Percentiles rank a stretch among this genome's conserved stretches.
Evolutionary conservation across 1,139 yeast genomes (phyloP).

Genomic region (Debaryomyces sp.): DNA sequence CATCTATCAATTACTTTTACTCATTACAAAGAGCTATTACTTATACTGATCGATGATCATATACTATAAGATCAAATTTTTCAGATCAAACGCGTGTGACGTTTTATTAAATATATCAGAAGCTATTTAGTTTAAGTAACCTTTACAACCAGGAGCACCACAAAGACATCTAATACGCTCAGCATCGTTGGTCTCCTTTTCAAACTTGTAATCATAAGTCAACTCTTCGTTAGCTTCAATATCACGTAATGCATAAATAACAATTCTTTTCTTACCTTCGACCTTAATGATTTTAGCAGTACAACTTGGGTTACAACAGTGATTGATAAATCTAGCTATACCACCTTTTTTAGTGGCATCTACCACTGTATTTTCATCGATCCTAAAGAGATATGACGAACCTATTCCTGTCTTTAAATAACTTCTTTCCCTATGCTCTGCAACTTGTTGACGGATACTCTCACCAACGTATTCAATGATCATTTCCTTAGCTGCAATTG

Average conservation of each 20-base stretch:
- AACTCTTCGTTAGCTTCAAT: constrained; percentile 89
- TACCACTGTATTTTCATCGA: constrained; percentile 91
- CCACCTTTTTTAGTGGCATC: constrained; percentile 99
- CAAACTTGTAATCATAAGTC: constrained; percentile 94
- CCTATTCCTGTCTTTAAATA: constrained; percentile 93
- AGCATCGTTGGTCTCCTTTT: constrained; percentile 85
- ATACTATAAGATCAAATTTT: background rate
- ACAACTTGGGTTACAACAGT: constrained; percentile 96
- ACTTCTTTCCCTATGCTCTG: constrained; percentile 87
- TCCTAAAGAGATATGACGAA: constrained; percentile 86
- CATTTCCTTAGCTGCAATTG: constrained; percentile 94
- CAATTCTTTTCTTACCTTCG: constrained; percentile 92
- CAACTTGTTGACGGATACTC: constrained; percentile 89
- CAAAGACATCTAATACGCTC: constrained; percentile 91
- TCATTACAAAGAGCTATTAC: background rate
- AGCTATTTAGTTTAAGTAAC: constrained; percentile 66
- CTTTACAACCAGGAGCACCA: constrained; percentile 94
- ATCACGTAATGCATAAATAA: constrained; percentile 88
- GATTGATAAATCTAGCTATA: constrained; percentile 93
- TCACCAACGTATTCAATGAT: constrained; percentile 99
- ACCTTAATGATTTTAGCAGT: constrained; percentile 96
- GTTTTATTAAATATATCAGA: constrained; percentile 2
- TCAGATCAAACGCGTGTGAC: constrained; percentile 2
- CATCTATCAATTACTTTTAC: background rate
- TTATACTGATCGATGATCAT: background rate